Percentiles rank a stretch among this genome's conserved stretches.
Evolutionary conservation across 164 flowering plant genomes (phyloP).

Genomic region (Dillenia turbinata): DNA sequence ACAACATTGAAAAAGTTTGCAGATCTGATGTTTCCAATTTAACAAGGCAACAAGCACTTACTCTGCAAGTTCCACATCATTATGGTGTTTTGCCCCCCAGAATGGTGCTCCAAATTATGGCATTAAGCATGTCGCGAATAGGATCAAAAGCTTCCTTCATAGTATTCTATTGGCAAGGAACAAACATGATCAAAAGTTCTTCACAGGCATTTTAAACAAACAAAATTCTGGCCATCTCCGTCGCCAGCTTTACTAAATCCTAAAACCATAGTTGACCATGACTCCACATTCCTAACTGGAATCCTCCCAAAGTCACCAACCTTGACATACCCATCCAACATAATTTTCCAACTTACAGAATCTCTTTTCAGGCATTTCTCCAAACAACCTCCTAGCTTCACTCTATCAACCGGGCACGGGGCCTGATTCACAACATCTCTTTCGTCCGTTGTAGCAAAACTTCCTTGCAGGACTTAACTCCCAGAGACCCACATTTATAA

Average conservation of each 20-base stretch:
- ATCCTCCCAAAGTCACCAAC: constrained; percentile 64
- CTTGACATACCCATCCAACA: constrained; percentile 73
- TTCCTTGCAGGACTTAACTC: constrained; percentile 46
- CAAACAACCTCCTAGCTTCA: constrained; percentile 59
- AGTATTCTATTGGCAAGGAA: constrained; percentile 36
- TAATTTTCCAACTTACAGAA: constrained; percentile 71
- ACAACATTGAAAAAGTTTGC: constrained; percentile 51
- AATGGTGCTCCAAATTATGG: constrained; percentile 67
- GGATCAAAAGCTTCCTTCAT: constrained; percentile 45
- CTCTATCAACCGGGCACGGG: constrained; percentile 22
- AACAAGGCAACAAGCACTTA: constrained; percentile 36
- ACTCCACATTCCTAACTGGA: constrained; percentile 70
- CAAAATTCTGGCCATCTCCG: constrained; percentile 65
- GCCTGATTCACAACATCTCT: constrained; percentile 79
- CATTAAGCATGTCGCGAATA: constrained; percentile 52
- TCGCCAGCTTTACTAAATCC: constrained; percentile 65
- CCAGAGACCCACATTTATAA: constrained; percentile 39
- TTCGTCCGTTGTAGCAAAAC: constrained; percentile 46
- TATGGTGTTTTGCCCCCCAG: constrained; percentile 60
- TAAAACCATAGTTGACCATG: constrained; percentile 78
- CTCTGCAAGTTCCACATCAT: constrained; percentile 49
- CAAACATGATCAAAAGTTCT: constrained; percentile 53
- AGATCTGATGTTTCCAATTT: constrained; percentile 38
- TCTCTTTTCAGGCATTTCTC: constrained; percentile 82
- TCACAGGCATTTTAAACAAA: constrained; percentile 75